These are phyloP conservation scores for Baorangia bicolor DNA, from an alignment of 768 basidiomycete genomes.

Conservation along the genomic window DNA sequence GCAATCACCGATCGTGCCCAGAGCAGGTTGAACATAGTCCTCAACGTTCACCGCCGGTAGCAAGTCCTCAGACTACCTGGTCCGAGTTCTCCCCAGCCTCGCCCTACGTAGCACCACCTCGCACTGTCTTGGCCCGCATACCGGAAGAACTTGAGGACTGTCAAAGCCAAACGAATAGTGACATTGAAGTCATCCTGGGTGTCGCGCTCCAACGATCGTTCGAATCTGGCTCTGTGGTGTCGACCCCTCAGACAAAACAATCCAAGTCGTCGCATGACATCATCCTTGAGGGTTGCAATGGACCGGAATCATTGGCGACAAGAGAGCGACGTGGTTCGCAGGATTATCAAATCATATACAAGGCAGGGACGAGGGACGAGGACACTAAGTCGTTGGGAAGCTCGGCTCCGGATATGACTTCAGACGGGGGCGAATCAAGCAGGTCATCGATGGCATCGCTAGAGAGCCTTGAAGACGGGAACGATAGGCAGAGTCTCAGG, in stretches of 20 bases:
- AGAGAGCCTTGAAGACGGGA: slow-evolving; percentile 17
- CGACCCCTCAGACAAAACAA: background rate
- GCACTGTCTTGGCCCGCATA: slow-evolving; percentile 25
- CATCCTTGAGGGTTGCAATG: background rate
- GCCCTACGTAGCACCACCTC: slow-evolving; percentile 20
- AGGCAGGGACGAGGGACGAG: slow-evolving; percentile 6
- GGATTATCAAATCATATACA: background rate
- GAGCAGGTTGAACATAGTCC: background rate
- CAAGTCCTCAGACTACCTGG: slow-evolving; percentile 28
- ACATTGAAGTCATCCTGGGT: slow-evolving; percentile 11
- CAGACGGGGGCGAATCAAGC: slow-evolving; percentile 21
- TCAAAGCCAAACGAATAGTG: slow-evolving; percentile 21
- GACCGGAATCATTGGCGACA: background rate
- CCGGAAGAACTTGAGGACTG: slow-evolving; percentile 30
- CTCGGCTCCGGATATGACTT: slow-evolving; percentile 26
- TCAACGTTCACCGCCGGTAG: background rate
- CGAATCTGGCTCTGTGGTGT: slow-evolving; percentile 5
- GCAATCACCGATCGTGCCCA: slow-evolving; percentile 4
- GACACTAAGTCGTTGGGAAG: slow-evolving; percentile 22
- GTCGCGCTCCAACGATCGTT: slow-evolving; percentile 13
- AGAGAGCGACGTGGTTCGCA: background rate
- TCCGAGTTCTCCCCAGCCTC: slow-evolving; percentile 27
- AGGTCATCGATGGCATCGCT: slow-evolving; percentile 26
- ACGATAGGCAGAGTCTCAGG: slow-evolving; percentile 17
- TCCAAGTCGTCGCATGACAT: background rate